Conservation (phyloP, 805 yeast genomes). For the Wickerhamiella sergipiensis region DNA sequence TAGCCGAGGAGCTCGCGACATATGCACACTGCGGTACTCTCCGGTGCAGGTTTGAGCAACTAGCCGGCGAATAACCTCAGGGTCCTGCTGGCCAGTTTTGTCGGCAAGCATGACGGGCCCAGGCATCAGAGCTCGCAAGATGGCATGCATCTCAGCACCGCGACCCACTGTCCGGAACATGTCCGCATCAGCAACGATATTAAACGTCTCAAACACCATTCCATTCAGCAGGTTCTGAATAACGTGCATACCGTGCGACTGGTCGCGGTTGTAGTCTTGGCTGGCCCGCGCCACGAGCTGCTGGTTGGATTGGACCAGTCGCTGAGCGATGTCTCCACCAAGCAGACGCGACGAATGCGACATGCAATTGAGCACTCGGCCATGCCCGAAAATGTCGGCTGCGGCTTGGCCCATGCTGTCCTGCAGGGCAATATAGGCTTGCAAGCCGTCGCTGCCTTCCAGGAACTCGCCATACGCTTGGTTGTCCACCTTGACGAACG, state of each 20-base stretch:
- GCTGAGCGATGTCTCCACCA: background rate
- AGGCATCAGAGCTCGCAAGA: background rate
- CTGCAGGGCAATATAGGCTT: background rate
- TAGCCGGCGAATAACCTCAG: background rate
- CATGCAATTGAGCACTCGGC: background rate
- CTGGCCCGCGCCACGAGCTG: background rate
- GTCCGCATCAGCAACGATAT: background rate
- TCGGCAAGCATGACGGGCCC: background rate
- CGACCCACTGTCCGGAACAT: background rate
- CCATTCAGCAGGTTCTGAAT: background rate
- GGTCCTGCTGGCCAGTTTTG: background rate
- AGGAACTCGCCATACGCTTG: background rate
- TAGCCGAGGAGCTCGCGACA: background rate
- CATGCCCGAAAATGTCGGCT: background rate
- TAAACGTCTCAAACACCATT: background rate
- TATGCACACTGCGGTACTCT: background rate
- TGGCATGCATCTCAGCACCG: background rate
- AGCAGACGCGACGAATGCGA: background rate
- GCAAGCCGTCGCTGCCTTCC: background rate
- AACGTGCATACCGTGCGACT: background rate
- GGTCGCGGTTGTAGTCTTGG: background rate
- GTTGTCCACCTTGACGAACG: background rate
- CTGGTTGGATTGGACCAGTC: background rate
- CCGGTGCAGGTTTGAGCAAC: background rate
- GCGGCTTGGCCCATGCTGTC: background rate